Evolutionary conservation across 148 eudicot genomes (phyloP).

Genomic region (Arctostaphylos glauca): DNA sequence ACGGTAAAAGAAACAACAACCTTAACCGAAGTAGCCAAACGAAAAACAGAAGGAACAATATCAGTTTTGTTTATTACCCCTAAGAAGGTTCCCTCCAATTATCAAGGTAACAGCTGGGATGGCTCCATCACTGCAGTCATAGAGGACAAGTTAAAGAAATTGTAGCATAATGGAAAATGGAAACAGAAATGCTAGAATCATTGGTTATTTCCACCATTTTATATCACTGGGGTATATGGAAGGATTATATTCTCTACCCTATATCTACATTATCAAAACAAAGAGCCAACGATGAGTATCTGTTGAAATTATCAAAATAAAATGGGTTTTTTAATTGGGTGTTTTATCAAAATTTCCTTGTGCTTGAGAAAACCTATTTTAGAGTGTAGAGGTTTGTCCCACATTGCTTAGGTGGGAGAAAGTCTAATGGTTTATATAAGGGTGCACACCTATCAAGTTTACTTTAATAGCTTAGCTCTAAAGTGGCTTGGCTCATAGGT

Average conservation of each 20-base stretch:
- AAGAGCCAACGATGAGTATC: background rate
- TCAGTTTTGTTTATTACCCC: conserved; percentile 37
- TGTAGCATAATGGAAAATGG: too few relatives aligned
- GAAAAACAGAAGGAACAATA: background rate
- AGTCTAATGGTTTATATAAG: too few relatives aligned
- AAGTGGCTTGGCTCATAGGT: too few relatives aligned
- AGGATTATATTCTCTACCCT: background rate
- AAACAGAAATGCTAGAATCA: background rate
- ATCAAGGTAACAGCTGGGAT: conserved; percentile 68
- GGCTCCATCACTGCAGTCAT: conserved; percentile 68
- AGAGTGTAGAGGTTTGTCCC: too few relatives aligned
- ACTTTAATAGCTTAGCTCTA: too few relatives aligned
- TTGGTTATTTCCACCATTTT: background rate
- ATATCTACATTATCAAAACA: background rate
- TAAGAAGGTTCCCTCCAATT: conserved; percentile 79
- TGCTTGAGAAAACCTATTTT: too few relatives aligned
- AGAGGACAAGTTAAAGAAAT: background rate
- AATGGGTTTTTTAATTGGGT: too few relatives aligned
- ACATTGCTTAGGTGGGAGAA: too few relatives aligned
- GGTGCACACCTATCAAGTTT: too few relatives aligned
- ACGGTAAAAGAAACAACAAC: background rate
- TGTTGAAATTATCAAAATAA: too few relatives aligned
- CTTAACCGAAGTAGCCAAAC: background rate
- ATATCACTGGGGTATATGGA: background rate
- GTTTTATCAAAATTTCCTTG: too few relatives aligned